These are phyloP conservation scores for Neurospora sp. DNA, from an alignment of 2,329 filamentous ascomycete species.

Conservation along the genomic window DNA sequence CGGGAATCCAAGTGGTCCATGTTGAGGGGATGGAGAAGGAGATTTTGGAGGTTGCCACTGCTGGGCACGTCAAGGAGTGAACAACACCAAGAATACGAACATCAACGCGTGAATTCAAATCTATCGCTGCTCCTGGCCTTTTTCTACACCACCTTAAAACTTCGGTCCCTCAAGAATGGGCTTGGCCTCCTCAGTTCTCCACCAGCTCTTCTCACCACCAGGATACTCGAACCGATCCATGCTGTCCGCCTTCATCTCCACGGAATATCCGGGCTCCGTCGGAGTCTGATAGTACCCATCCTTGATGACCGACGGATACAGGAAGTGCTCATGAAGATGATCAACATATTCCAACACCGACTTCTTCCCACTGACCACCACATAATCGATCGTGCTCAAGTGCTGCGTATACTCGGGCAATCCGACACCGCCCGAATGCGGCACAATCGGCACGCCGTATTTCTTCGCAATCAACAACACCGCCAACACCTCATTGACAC, in stretches of 20 bases:
- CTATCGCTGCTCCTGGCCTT: neutral
- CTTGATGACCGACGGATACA: constrained; percentile 69
- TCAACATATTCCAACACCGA: constrained; percentile 87
- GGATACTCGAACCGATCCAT: constrained; percentile 75
- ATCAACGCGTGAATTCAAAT: neutral
- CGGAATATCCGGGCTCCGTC: constrained; percentile 73
- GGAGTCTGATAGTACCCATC: constrained; percentile 86
- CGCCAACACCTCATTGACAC: constrained; percentile 87
- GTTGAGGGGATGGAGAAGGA: constrained; percentile 68
- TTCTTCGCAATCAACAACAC: constrained; percentile 79
- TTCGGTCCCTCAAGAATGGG: constrained; percentile 57
- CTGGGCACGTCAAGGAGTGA: constrained; percentile 52
- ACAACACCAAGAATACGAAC: neutral
- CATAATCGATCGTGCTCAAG: constrained; percentile 85
- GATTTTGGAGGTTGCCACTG: constrained; percentile 73
- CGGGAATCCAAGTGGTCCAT: constrained; percentile 64
- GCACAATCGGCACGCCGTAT: constrained; percentile 71
- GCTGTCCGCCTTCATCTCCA: constrained; percentile 85
- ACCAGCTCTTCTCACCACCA: constrained; percentile 72
- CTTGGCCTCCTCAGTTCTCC: constrained; percentile 71
- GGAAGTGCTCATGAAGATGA: constrained; percentile 87
- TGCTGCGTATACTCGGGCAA: constrained; percentile 93
- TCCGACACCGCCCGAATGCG: constrained; percentile 82
- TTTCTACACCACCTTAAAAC: constrained; percentile 27
- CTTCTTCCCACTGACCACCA: constrained; percentile 71